These are phyloP conservation scores for Laguncularia racemosa DNA, from an alignment of 345 rosid species.

Conservation along the genomic window DNA sequence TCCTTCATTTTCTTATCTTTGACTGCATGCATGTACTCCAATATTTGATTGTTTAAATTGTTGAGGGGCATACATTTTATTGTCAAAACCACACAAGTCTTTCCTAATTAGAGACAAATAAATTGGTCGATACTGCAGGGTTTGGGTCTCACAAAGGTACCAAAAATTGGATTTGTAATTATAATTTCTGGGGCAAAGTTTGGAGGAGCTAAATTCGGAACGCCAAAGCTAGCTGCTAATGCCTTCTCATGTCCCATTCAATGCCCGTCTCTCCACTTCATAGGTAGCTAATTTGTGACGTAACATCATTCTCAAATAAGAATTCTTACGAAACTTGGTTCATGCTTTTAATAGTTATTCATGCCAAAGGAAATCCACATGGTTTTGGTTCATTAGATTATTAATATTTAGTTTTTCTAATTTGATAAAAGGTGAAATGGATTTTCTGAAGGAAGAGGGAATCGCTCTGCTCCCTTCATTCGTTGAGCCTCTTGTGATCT, in stretches of 20 bases:
- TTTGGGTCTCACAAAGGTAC: conserved; percentile 29
- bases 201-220: conserved; percentile 31
- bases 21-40: too few relatives aligned
- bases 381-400: too few relatives aligned
- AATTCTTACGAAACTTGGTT: neutral
- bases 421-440: neutral
- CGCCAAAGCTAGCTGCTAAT: conserved; percentile 38
- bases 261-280: conserved; percentile 55
- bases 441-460: conserved; percentile 14
- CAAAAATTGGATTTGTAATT: conserved; percentile 43
- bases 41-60: too few relatives aligned
- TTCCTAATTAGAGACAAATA: too few relatives aligned
- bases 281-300: conserved; percentile 22
- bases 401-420: too few relatives aligned
- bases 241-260: conserved; percentile 43
- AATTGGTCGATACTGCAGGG: conserved; percentile 8
- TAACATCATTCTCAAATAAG: neutral
- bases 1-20: too few relatives aligned
- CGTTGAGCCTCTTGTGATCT: conserved; percentile 20
- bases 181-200: conserved; percentile 37
- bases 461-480: conserved; percentile 9
- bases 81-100: too few relatives aligned
- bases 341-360: too few relatives aligned
- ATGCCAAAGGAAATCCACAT: too few relatives aligned
- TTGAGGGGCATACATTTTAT: too few relatives aligned